Base-by-base conservation (phyloP, 768 basidiomycete genomes). In the Amanita pseudoporphyria region DNA sequence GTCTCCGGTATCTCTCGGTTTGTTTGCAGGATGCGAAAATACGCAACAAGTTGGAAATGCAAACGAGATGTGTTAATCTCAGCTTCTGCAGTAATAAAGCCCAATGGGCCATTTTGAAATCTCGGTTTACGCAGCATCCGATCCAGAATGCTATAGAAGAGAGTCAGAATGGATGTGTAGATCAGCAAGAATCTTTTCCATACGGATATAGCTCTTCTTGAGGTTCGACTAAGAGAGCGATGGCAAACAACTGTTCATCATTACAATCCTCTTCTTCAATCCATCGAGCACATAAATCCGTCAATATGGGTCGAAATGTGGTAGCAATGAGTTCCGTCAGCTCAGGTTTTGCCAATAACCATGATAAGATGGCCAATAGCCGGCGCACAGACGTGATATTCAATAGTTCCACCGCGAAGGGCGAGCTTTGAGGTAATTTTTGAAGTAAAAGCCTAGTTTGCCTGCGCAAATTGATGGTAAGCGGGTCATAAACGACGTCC, bases 271-370 rank as follows among this genome's bases (percentile, higher is more conserved):
- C 59, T 52, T 72, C 67, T n/a, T 82, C 68, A 36, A 94, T 60
- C 91, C 90, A 96, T 58, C 87, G 67, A 3, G 86, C 86, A 58
- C 82, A 83, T 21, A 98, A 66, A 63, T 95, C 87, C 22, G 85
- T 57, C 33, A 91, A 62, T 46, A 97, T 64, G 3, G 94, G 93
- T 53, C 85, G 70, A 66, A 87, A 97, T 9, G 75, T 54, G 5
- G 67, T 70, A 16, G 85, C 78, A 52, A 97, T 71, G 10, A 68
- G 58, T 26, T 74, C 58, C 0, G 90, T 90, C 37, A 84, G 72
- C 9, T 78, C 71, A 7, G 87, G 82, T 14, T 70, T 60, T 0
- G 77, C 67, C 12, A 92, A 40, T 14, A 50, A 30, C 7, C 40
- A 32, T 14, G 49, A 50, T 43, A 50, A 43, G 40, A 36, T 24